These are phyloP conservation scores for Kodamaea sp. DNA, from an alignment of 1,139 yeast genomes.

Conservation along the genomic window DNA sequence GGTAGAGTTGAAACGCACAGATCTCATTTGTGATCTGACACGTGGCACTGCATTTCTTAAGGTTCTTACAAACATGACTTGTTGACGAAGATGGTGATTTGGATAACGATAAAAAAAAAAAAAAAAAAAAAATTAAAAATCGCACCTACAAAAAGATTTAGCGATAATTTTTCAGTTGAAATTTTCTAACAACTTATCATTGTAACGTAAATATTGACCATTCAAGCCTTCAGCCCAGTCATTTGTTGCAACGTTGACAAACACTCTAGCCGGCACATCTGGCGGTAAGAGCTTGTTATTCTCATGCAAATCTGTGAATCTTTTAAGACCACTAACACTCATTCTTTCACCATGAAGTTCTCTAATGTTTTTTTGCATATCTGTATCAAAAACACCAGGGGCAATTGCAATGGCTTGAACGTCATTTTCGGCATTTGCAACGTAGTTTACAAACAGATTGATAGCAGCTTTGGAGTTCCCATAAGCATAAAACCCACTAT, in stretches of 20 bases:
- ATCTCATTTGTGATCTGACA: slow-evolving; percentile 1
- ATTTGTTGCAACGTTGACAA: slow-evolving; percentile 57
- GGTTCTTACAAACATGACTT: not conserved
- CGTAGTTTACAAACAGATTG: slow-evolving; percentile 64
- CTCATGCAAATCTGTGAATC: slow-evolving; percentile 58
- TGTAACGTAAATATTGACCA: slow-evolving; percentile 64
- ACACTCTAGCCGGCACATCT: slow-evolving; percentile 64
- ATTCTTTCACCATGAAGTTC: slow-evolving; percentile 51
- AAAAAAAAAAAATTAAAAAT: not conserved
- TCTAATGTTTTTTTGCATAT: slow-evolving; percentile 79
- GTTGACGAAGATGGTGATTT: not conserved
- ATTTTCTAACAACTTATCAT: slow-evolving; percentile 31
- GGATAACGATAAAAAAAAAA: not conserved
- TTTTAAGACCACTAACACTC: slow-evolving; percentile 52
- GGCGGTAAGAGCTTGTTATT: slow-evolving; percentile 58
- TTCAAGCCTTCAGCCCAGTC: slow-evolving; percentile 54
- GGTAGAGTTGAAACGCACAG: slow-evolving; percentile 19
- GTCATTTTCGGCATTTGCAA: slow-evolving; percentile 64
- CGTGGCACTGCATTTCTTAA: not conserved
- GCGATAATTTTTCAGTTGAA: not conserved
- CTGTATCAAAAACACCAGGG: slow-evolving; percentile 91
- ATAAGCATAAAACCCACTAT: slow-evolving; percentile 83
- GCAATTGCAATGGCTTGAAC: slow-evolving; percentile 68
- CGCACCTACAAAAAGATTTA: slow-evolving; percentile 1
- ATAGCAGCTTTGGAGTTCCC: slow-evolving; percentile 89